phyloP scores from a whole-genome alignment of 2,329 filamentous ascomycete genomes.

The Sphaerulina populicola region DNA sequence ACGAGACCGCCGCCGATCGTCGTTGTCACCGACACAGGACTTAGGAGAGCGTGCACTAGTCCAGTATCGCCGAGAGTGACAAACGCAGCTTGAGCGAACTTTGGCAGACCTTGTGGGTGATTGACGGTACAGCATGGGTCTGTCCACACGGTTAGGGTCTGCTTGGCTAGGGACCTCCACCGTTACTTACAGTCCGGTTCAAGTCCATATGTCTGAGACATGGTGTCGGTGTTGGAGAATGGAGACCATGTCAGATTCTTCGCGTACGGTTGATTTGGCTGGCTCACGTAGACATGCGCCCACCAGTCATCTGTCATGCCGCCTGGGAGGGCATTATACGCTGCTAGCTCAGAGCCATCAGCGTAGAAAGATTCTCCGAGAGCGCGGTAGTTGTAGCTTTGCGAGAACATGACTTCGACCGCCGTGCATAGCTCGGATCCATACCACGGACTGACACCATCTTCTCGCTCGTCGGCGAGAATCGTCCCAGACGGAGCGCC shows the following conservation, averaged over 20 bases:
- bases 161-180: background rate
- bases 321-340: conserved; percentile 50
- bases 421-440: conserved; percentile 45
- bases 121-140: conserved; percentile 52
- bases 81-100: conserved; percentile 46
- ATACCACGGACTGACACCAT: conserved; percentile 38
- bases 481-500: conserved; percentile 42
- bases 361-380: conserved; percentile 43
- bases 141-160: background rate
- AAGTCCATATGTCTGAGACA: conserved; percentile 44
- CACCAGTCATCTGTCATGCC: conserved; percentile 48
- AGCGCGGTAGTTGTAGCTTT: conserved; percentile 44
- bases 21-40: conserved; percentile 39
- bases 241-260: conserved; percentile 37
- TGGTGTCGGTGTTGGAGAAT: conserved; percentile 44
- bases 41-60: conserved; percentile 45
- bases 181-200: conserved; percentile 39
- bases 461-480: conserved; percentile 44
- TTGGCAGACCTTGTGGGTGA: conserved; percentile 50
- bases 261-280: conserved; percentile 48
- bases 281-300: conserved; percentile 49
- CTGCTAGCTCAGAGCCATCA: conserved; percentile 45
- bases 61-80: conserved; percentile 37
- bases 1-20: conserved; percentile 35
- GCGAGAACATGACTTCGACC: conserved; percentile 47